Evolutionary conservation across 257 asterid species (phyloP).

Genomic region (Nemophila menziesii): DNA sequence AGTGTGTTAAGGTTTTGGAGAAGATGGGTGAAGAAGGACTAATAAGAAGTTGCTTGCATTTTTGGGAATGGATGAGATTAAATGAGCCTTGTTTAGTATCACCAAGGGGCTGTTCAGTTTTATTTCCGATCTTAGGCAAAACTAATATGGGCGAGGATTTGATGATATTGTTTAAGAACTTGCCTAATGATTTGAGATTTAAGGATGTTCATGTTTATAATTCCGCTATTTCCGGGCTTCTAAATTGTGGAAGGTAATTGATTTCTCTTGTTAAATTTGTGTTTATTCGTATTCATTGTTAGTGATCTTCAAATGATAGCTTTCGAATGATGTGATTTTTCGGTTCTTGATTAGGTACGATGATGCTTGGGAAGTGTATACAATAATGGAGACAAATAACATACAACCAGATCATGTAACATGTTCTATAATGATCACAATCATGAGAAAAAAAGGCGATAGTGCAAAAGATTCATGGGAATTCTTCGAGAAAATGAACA

Average conservation of each 20-base stretch:
- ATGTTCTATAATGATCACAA: conserved; percentile 65
- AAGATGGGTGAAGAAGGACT: conserved; percentile 54
- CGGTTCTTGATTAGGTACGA: conserved; percentile 34
- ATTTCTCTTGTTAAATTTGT: conserved; percentile 1
- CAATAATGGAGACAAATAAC: conserved; percentile 48
- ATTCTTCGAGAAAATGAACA: conserved; percentile 53
- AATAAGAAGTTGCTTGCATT: conserved; percentile 51
- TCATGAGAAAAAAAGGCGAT: conserved; percentile 63
- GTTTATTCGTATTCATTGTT: neutral
- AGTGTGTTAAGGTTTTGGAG: conserved; percentile 33
- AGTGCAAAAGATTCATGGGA: conserved; percentile 78
- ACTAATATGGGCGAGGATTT: conserved; percentile 60
- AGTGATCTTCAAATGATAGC: neutral
- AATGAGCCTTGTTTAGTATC: conserved; percentile 61
- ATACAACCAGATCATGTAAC: conserved; percentile 79
- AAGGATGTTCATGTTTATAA: conserved; percentile 69
- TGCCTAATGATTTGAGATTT: conserved; percentile 43
- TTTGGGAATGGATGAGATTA: conserved; percentile 90
- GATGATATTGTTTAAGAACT: conserved; percentile 47
- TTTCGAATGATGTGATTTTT: neutral
- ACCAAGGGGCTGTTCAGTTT: conserved; percentile 54
- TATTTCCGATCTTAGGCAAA: conserved; percentile 60
- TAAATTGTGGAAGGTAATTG: conserved; percentile 51
- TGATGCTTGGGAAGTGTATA: conserved; percentile 73
- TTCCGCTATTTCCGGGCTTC: conserved; percentile 73